These are phyloP conservation scores for Talaromyces islandicus DNA, from an alignment of 2,329 filamentous ascomycete genomes.

Conservation along the genomic window DNA sequence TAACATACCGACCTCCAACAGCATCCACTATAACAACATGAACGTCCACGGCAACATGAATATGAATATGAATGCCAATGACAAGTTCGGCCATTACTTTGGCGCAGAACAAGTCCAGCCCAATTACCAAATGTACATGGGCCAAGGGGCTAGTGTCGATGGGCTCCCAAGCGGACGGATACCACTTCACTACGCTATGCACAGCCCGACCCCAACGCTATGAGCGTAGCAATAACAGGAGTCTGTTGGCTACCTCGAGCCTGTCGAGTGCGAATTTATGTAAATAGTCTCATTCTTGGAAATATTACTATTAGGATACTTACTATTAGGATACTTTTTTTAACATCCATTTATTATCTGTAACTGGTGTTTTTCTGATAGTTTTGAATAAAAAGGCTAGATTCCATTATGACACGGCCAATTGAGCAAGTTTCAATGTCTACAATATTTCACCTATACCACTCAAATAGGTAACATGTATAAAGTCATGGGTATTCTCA, in stretches of 20 bases:
- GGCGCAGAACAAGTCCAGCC: constrained; percentile 5
- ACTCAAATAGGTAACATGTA: not conserved
- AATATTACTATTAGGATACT: not conserved
- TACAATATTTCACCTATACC: not conserved
- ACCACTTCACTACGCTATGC: constrained; percentile 7
- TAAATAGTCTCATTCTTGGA: not conserved
- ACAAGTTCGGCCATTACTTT: constrained; percentile 2
- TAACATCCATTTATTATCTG: not conserved
- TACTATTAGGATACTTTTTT: not conserved
- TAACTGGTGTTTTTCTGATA: too few relatives aligned
- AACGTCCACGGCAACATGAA: not conserved
- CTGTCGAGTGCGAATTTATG: not conserved
- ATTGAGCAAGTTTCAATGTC: not conserved
- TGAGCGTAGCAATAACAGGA: not conserved
- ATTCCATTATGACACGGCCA: not conserved
- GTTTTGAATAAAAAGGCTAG: too few relatives aligned
- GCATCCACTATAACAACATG: not conserved
- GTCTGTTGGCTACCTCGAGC: not conserved
- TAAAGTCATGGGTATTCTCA: not conserved
- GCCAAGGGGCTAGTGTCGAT: constrained; percentile 4
- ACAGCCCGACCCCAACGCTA: not conserved
- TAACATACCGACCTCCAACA: not conserved
- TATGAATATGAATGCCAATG: not conserved
- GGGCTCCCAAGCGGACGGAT: constrained; percentile 1
- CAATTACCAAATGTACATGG: constrained; percentile 2